These are phyloP conservation scores for Colletotrichum simmondsii DNA, from an alignment of 2,329 filamentous ascomycete species.

Conservation along the genomic window DNA sequence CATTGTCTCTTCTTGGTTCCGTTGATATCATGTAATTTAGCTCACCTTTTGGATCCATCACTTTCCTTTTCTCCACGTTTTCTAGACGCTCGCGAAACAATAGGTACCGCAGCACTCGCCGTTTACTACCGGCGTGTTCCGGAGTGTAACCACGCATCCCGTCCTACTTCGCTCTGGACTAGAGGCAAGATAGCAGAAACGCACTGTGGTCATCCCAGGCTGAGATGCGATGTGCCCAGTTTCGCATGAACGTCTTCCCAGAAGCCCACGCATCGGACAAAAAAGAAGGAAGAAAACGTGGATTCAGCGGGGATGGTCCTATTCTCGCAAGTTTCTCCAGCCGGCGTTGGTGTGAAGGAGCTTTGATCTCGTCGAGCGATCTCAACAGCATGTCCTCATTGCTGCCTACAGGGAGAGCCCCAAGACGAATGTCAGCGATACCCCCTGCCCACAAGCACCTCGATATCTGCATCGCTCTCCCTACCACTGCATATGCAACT, in stretches of 20 bases:
- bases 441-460: not conserved
- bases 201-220: not conserved
- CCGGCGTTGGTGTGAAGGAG: not conserved
- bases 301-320: not conserved
- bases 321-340: not conserved
- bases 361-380: constrained; percentile 3
- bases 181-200: not conserved
- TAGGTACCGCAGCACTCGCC: not conserved
- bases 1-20: not conserved
- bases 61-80: constrained; percentile 1
- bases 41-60: not conserved
- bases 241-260: not conserved
- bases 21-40: not conserved
- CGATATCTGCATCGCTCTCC: not conserved
- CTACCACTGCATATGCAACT: not conserved
- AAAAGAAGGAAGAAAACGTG: not conserved
- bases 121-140: not conserved
- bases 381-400: not conserved
- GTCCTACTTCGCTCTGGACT: not conserved
- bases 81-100: constrained; percentile 13
- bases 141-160: not conserved
- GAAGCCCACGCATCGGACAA: not conserved
- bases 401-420: not conserved
- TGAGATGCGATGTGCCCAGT: not conserved
- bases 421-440: not conserved